Percentiles rank a stretch among this genome's conserved stretches.
Conservation (phyloP, 192 early-diverging fungal genomes). For the Coemansia sp. region DNA sequence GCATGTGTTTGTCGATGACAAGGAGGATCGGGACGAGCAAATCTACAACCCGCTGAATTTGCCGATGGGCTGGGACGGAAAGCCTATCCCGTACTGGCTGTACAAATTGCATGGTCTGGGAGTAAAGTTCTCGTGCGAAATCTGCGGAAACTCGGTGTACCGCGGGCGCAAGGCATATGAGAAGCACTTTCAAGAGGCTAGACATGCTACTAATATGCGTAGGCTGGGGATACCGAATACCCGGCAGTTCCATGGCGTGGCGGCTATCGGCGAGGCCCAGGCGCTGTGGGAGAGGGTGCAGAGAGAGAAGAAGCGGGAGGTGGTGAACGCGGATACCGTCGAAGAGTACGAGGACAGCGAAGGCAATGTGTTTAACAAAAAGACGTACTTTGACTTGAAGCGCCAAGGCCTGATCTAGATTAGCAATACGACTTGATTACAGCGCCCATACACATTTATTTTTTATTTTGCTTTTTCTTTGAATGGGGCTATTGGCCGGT, state of each 20-base stretch:
- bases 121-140: conserved; percentile 94
- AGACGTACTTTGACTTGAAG: conserved; percentile 84
- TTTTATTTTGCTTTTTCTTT: no score
- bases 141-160: conserved; percentile 94
- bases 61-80: conserved; percentile 97
- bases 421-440: not conserved
- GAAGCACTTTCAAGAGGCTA: conserved; percentile 93
- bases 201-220: conserved; percentile 95
- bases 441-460: not conserved
- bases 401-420: conserved; percentile 77
- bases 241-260: conserved; percentile 90
- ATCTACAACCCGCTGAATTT: conserved; percentile 97
- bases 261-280: conserved; percentile 85
- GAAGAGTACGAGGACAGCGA: conserved; percentile 90
- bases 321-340: conserved; percentile 76
- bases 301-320: conserved; percentile 62
- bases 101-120: conserved; percentile 97
- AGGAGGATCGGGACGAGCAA: conserved; percentile 83
- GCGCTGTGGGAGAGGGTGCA: conserved; percentile 89
- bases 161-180: conserved; percentile 98
- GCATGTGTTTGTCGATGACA: conserved; percentile 63
- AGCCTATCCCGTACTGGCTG: conserved; percentile 99
- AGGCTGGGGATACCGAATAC: conserved; percentile 89
- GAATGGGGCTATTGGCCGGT: no score
- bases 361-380: conserved; percentile 88